Base-by-base conservation (phyloP, 352 stramenopile species). In the Phytophthora syringae region DNA sequence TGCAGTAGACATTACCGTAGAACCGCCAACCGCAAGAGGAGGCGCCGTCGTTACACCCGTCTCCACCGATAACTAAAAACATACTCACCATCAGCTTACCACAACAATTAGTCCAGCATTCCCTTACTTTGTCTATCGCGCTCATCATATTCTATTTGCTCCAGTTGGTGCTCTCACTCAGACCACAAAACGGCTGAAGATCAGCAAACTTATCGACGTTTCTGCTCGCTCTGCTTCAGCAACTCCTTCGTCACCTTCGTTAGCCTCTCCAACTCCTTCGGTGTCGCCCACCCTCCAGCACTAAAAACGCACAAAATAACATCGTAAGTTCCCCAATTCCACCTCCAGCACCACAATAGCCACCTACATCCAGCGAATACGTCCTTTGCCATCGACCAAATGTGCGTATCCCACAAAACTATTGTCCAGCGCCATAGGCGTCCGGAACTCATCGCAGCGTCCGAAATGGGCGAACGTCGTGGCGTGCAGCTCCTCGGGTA, bases 281-380 rank as follows among this genome's bases (percentile, higher is more conserved):
- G 75, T 18, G 86, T 92, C 67, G 71, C 80, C 16, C 79, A 76
- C 4, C 86, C 86, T 15, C 75, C 84, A 25, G 86, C 81, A 67
- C 86, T 94, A 74, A 39, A 62, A 52, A 64, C n/a, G 61, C 32
- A 70, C 49, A 56, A 20, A 18, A 55, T 15, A 53, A 47, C 47
- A 40, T 48, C 28, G 61, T 64, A 0, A 62, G 54, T 52, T 32
- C 64, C 13, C 52, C 36, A 40, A 12, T n/a, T 13, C 30, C 21
- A 25, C 13, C 2, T 12, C 36, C 30, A 47, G 21, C 18, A 34
- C 11, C 22, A 81, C n/a, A n/a, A n/a, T n/a, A n/a, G n/a, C n/a
- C n/a, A n/a, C 84, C 24, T 90, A 95, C 86, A 93, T 93, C 88
- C 88, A 95, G 20, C 88, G 88, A 52, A 94, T 83, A 30, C 86